Evolutionary conservation across 2,329 filamentous ascomycete species (phyloP).

Genomic region (Fusarium chlamydosporum): DNA sequence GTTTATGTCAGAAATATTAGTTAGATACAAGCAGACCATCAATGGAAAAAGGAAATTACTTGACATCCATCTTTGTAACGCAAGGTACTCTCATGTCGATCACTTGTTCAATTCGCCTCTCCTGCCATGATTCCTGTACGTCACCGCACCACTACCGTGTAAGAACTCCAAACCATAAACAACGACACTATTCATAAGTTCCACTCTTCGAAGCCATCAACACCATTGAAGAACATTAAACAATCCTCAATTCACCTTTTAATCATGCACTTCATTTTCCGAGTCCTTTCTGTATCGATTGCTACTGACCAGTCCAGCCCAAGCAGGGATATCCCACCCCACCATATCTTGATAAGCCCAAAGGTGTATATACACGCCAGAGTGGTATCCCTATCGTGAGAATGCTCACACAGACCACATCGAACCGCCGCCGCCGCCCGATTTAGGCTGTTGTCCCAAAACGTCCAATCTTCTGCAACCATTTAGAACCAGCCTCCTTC

Average conservation of each 20-base stretch:
- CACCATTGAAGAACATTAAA: rapidly evolving
- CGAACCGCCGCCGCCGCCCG: slow-evolving; percentile 6
- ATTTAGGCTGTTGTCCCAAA: slow-evolving; percentile 20
- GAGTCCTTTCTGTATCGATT: background rate
- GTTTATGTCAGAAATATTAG: background rate
- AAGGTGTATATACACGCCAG: slow-evolving; percentile 34
- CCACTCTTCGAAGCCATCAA: background rate
- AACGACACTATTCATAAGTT: background rate
- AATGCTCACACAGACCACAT: slow-evolving; percentile 6
- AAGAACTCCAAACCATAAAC: background rate
- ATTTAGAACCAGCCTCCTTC: background rate
- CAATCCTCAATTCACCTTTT: rapidly evolving
- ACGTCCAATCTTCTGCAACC: slow-evolving; percentile 5
- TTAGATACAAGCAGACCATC: background rate
- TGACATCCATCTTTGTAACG: background rate
- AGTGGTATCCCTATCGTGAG: slow-evolving; percentile 33
- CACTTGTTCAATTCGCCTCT: background rate
- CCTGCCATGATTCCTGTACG: background rate
- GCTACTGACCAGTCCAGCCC: background rate
- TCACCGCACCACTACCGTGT: background rate
- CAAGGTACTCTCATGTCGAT: background rate
- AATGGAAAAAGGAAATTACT: background rate
- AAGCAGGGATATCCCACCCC: slow-evolving; percentile 27
- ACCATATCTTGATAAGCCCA: slow-evolving; percentile 28
- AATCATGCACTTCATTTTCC: background rate